Evolutionary conservation across 805 yeast genomes (phyloP).

Genomic region (Ogataea angusta): DNA sequence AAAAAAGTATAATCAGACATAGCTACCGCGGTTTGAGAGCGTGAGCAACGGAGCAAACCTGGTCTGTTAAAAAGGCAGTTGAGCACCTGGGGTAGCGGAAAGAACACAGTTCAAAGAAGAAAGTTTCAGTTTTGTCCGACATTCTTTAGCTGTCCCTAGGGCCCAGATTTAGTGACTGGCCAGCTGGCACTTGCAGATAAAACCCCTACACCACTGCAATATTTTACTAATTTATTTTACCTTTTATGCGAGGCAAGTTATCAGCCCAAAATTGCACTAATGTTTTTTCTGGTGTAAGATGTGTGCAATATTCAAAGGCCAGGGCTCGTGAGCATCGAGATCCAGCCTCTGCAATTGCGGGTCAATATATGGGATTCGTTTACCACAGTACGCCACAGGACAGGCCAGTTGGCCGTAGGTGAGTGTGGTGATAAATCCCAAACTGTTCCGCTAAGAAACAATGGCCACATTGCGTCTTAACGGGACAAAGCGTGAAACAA

Average conservation of each 20-base stretch:
- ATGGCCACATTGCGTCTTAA: conserved; percentile 1
- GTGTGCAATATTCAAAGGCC: conserved; percentile 18
- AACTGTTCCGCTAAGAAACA: background rate
- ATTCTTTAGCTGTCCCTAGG: background rate
- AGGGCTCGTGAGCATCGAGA: conserved; percentile 6
- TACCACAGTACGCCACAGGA: conserved; percentile 41
- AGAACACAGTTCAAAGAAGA: background rate
- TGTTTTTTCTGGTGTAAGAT: background rate
- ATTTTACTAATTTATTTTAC: background rate
- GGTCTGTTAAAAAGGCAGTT: background rate
- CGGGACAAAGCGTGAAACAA: background rate
- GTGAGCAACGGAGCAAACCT: background rate
- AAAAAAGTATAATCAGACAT: conserved; percentile 1
- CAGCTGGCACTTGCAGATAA: conserved; percentile 9
- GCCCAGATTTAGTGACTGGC: conserved; percentile 1
- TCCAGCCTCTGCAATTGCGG: conserved; percentile 17
- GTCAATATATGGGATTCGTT: conserved; percentile 52
- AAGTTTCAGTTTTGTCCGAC: background rate
- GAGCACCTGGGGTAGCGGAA: background rate
- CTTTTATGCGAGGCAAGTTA: background rate
- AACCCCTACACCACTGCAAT: conserved; percentile 6
- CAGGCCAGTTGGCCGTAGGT: background rate
- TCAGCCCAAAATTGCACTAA: background rate
- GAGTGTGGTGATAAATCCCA: conserved; percentile 19
- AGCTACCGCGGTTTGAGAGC: background rate